Evolutionary conservation across 768 basidiomycete genomes (phyloP).

Genomic region (Austroboletus eburneus): DNA sequence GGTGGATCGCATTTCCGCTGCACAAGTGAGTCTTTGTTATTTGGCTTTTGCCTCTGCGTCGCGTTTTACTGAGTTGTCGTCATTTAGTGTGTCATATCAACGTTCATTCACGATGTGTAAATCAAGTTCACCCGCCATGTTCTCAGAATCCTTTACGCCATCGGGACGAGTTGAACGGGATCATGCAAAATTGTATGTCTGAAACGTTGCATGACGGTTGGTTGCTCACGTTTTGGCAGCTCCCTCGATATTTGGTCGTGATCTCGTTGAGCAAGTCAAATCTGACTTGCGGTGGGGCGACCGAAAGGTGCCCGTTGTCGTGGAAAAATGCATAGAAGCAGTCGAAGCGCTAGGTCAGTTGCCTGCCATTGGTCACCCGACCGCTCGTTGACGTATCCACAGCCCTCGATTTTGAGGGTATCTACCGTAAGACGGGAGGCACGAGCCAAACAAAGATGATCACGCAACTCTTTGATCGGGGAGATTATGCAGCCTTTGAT

Average conservation of each 20-base stretch:
- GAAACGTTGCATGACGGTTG: slow-evolving; percentile 11
- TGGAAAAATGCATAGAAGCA: slow-evolving; percentile 93
- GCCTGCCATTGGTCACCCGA: background rate
- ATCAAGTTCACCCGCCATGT: slow-evolving; percentile 64
- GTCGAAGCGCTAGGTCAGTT: slow-evolving; percentile 80
- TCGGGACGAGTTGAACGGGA: slow-evolving; percentile 30
- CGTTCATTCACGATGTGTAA: slow-evolving; percentile 83
- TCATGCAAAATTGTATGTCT: slow-evolving; percentile 17
- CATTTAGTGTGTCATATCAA: slow-evolving; percentile 73
- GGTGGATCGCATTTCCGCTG: slow-evolving; percentile 94
- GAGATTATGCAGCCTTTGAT: slow-evolving; percentile 87
- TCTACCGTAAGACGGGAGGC: slow-evolving; percentile 97
- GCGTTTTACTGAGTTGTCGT: slow-evolving; percentile 3
- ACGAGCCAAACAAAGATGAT: slow-evolving; percentile 89
- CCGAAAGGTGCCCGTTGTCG: slow-evolving; percentile 76
- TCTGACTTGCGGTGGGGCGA: slow-evolving; percentile 58
- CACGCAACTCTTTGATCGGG: slow-evolving; percentile 91
- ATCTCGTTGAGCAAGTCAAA: slow-evolving; percentile 78
- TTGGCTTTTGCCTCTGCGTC: background rate
- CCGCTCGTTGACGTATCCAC: slow-evolving; percentile 1
- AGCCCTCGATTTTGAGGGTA: slow-evolving; percentile 96
- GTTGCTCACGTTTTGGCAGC: slow-evolving; percentile 37
- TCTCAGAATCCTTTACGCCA: slow-evolving; percentile 42
- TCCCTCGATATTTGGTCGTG: slow-evolving; percentile 91
- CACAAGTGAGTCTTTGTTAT: slow-evolving; percentile 65